Conservation (phyloP, 2,329 filamentous ascomycete species). For the Cordyceps farinosa region DNA sequence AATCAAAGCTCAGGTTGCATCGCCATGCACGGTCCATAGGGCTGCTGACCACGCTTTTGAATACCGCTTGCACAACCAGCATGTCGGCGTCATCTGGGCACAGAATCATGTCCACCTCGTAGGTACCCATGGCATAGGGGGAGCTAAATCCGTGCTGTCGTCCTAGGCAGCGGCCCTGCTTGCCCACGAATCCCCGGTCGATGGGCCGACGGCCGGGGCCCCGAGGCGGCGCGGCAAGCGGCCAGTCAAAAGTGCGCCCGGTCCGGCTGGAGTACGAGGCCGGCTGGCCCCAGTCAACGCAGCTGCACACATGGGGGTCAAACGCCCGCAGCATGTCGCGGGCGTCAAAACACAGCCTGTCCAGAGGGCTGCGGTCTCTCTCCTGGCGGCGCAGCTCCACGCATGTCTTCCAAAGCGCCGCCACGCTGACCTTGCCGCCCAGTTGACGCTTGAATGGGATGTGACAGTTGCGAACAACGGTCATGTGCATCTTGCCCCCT, state of each 20-base stretch:
- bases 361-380: background rate
- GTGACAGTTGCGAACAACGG: background rate
- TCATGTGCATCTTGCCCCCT: background rate
- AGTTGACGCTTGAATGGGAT: background rate
- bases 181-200: background rate
- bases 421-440: background rate
- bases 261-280: too few relatives aligned
- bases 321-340: conserved; percentile 17
- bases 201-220: background rate
- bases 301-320: conserved; percentile 16
- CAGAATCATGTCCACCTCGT: background rate
- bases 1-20: background rate
- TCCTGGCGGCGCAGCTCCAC: background rate
- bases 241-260: background rate
- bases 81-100: background rate
- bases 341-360: background rate
- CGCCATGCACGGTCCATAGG: background rate
- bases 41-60: background rate
- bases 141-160: background rate
- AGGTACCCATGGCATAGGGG: background rate
- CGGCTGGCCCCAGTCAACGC: conserved; percentile 14
- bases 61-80: background rate
- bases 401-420: too few relatives aligned
- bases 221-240: too few relatives aligned
- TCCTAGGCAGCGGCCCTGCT: background rate